A percentile compares a stretch with the other conserved stretches of the same genome.
These are phyloP conservation scores for Triticum turgidum DNA, from an alignment of 176 grass and related monocot genomes.

Conservation along the genomic window DNA sequence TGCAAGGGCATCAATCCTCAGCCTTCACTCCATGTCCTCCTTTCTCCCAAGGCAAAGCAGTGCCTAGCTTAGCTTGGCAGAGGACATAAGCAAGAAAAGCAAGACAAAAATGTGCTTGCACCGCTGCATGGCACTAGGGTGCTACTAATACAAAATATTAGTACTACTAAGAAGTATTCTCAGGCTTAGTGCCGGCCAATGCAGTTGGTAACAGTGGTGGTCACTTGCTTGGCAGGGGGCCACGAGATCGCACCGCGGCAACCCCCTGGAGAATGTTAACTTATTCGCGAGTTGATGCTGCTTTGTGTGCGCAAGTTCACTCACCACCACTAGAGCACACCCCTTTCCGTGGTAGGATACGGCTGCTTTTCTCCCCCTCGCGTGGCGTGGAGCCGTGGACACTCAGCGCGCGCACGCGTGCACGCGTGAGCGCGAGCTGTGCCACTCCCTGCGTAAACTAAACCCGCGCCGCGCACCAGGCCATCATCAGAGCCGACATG, in stretches of 20 bases:
- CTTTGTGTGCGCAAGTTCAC: neutral
- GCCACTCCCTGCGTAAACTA: too few species aligned
- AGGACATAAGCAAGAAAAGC: too few species aligned
- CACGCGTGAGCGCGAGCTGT: neutral
- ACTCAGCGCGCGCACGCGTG: neutral
- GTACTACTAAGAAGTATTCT: neutral
- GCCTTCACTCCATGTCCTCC: neutral
- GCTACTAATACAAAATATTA: too few species aligned
- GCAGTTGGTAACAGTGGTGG: neutral
- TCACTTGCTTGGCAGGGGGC: neutral
- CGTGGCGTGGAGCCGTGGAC: constrained; percentile 26
- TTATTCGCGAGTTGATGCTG: neutral
- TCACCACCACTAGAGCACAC: neutral
- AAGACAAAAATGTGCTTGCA: neutral
- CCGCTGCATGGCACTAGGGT: neutral
- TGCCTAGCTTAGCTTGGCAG: too few species aligned
- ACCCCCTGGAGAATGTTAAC: neutral
- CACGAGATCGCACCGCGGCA: neutral
- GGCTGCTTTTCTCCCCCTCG: neutral
- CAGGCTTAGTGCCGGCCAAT: neutral
- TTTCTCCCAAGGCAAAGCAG: neutral
- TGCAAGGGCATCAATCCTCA: neutral
- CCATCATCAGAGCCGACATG: neutral
- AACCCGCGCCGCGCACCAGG: neutral
- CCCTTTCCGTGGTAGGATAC: constrained; percentile 4